Base-by-base conservation (phyloP, 1,284 basidiomycete genomes). In the Fereydounia khargensis region DNA sequence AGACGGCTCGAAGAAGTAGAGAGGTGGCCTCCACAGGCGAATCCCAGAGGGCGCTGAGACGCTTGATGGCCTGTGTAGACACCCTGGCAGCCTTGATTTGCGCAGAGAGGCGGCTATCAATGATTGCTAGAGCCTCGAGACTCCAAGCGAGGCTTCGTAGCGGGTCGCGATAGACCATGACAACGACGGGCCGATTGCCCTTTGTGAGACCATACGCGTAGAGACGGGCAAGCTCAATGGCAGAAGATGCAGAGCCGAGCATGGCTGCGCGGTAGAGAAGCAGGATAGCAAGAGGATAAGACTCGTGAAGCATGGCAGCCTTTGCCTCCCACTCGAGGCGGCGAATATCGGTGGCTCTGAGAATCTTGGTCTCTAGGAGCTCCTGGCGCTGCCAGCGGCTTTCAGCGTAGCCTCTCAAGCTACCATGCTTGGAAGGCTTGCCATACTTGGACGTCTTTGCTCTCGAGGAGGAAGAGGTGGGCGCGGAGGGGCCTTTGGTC, bases 321-420 rank as follows among this genome's bases (percentile, higher is more conserved):
- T 64, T 63, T 27, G 63, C 63, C 33, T 65, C 63, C 63, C 63
- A 65, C 27, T 65, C 59, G 23, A 65, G 57, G 22, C 61, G 33
- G 7, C 42, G 25, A 10, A 51, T 38, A 24, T 65, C 47, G 39
- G 35, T 60, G 5, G 63, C 44, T 25, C 30, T 28, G 18, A 42
- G 23, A n/a, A 65, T 49, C 16, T 50, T 40, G n/a, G 39, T 47
- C n/a, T 51, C 39, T 20, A 64, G 19, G 9, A 35, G 22, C 43
- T 64, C 60, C 22, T 64, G 54, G 2, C 28, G 31, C 27, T 47
- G 39, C 38, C 57, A 42, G 24, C 56, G 39, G 23, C 48, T 47
- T 19, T 55, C 41, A 5, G 63, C 63, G 27, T 63, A 65, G 13
- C 40, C 47, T 10, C 61, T 42, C 2, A 58, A 39, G 27, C 47